Percentiles rank a stretch among this genome's conserved stretches.
These are phyloP conservation scores for Lyophyllum semitale DNA, from an alignment of 768 basidiomycete species.

Conservation along the genomic window DNA sequence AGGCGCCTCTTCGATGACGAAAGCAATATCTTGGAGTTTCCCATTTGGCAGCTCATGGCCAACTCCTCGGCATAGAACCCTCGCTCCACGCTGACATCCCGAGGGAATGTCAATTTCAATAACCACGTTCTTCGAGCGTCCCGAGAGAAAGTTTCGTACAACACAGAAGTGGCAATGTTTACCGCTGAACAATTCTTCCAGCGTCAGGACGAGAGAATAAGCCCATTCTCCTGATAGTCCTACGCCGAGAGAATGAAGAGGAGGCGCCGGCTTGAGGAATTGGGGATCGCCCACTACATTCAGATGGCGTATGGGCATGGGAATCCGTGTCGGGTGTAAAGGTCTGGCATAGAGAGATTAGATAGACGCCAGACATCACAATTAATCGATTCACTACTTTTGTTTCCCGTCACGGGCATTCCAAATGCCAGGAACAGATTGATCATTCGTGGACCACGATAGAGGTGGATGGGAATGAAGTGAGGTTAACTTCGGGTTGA, in stretches of 20 bases:
- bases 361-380: background rate
- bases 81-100: conserved; percentile 62
- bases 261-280: conserved; percentile 25
- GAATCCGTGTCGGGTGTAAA: background rate
- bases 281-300: background rate
- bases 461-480: background rate
- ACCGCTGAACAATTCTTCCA: conserved; percentile 65
- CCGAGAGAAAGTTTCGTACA: conserved; percentile 54
- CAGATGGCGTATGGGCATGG: conserved; percentile 5
- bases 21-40: conserved; percentile 64
- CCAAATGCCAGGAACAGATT: background rate
- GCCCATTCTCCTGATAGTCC: conserved; percentile 60
- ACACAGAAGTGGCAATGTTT: conserved; percentile 59
- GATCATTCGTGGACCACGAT: background rate
- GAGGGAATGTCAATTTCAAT: conserved; percentile 62
- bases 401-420: background rate
- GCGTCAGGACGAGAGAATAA: conserved; percentile 60
- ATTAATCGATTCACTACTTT: background rate
- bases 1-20: conserved; percentile 59
- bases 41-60: conserved; percentile 67
- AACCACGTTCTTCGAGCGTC: conserved; percentile 51
- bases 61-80: conserved; percentile 59
- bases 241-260: conserved; percentile 41
- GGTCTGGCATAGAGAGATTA: background rate
- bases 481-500: background rate